Evolutionary conservation across 768 basidiomycete genomes (phyloP).

Genomic region (Nevesoporus exiguus): DNA sequence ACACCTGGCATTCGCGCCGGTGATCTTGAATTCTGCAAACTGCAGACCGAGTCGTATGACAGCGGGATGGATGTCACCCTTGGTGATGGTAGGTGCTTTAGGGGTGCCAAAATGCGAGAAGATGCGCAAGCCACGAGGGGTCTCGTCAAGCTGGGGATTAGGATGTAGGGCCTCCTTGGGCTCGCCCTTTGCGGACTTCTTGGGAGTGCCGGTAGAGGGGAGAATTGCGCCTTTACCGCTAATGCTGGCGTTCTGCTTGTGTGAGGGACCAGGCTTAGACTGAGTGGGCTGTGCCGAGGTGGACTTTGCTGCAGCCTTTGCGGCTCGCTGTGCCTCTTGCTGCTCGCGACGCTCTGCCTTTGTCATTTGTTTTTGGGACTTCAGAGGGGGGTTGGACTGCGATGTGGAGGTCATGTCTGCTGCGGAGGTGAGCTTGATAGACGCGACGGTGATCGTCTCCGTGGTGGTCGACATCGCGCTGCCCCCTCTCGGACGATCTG

Average conservation of each 20-base stretch:
- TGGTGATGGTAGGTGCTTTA: constrained; percentile 49
- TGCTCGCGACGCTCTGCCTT: constrained; percentile 78
- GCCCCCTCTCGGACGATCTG: not conserved
- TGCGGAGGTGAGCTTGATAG: constrained; percentile 18
- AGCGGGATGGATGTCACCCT: constrained; percentile 89
- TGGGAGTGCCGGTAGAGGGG: constrained; percentile 18
- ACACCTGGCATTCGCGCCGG: constrained; percentile 93
- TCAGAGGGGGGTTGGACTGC: constrained; percentile 18
- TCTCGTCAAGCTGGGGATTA: constrained; percentile 34
- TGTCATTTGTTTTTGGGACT: constrained; percentile 69
- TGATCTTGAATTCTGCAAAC: constrained; percentile 89
- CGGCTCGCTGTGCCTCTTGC: constrained; percentile 77
- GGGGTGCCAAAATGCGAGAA: constrained; percentile 85
- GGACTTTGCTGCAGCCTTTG: constrained; percentile 55
- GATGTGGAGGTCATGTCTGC: constrained; percentile 6
- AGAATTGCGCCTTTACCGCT: constrained; percentile 17
- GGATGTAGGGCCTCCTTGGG: constrained; percentile 25
- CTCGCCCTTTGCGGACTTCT: constrained; percentile 29
- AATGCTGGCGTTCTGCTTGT: constrained; percentile 19
- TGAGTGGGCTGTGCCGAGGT: constrained; percentile 17
- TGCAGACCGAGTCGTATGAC: constrained; percentile 84
- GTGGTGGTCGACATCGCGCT: constrained; percentile 25
- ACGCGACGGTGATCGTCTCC: constrained; percentile 15
- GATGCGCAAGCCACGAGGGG: constrained; percentile 65
- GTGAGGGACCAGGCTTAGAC: constrained; percentile 31